A percentile compares a stretch with the other conserved stretches of the same genome.
phyloP scores from a whole-genome alignment of 257 asterid species.

The Gynochthodes officinalis region DNA sequence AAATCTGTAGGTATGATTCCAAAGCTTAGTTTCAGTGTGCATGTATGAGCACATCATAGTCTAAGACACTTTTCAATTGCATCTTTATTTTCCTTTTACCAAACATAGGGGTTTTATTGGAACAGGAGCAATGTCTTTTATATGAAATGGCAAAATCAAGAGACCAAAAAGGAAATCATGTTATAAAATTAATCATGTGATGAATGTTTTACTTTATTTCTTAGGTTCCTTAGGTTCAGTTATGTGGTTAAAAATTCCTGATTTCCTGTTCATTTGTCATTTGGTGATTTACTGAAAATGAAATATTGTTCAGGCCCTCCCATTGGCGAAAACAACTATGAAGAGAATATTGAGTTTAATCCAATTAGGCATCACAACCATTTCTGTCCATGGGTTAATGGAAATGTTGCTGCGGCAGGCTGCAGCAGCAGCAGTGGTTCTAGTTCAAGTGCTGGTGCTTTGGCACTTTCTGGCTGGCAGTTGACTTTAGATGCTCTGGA shows the following conservation, averaged over 20 bases:
- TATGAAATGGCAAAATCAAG: not conserved
- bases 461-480: constrained; percentile 96
- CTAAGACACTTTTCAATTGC: not conserved
- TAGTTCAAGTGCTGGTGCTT: constrained; percentile 62
- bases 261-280: constrained; percentile 8
- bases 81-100: not conserved
- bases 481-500: constrained; percentile 95
- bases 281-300: constrained; percentile 23
- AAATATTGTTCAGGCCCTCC: constrained; percentile 61
- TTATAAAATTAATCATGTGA: not conserved
- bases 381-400: constrained; percentile 99
- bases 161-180: not conserved
- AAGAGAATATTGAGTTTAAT: constrained; percentile 83
- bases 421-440: constrained; percentile 74
- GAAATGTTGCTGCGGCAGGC: constrained; percentile 99
- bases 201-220: not conserved
- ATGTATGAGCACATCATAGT: not conserved
- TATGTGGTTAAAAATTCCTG: not conserved
- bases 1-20: not conserved
- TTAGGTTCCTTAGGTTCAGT: not conserved
- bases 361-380: constrained; percentile 89
- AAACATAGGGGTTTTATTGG: not conserved
- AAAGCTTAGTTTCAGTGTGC: not conserved
- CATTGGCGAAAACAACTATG: constrained; percentile 87
- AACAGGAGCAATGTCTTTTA: not conserved